phyloP scores from a whole-genome alignment of 2,329 filamentous ascomycete genomes.

The Zasmidium citrigriseum region DNA sequence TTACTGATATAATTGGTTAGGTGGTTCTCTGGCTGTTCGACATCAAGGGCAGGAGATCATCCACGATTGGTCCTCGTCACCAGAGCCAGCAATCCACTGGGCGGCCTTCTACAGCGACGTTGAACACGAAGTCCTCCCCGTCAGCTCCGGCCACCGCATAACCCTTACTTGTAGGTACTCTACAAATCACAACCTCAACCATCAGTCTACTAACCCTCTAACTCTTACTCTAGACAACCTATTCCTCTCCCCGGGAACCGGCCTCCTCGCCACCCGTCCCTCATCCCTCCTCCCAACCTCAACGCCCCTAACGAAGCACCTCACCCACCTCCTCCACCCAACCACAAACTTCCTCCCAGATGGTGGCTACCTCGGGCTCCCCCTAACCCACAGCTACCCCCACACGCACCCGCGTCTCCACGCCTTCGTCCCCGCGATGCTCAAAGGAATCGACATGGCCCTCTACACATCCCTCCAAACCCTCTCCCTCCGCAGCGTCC shows the following conservation, averaged over 20 bases:
- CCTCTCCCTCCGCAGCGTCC: constrained; percentile 1
- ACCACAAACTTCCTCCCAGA: constrained; percentile 38
- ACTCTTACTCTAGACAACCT: too few relatives aligned
- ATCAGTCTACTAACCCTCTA: too few relatives aligned
- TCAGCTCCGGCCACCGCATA: constrained; percentile 55
- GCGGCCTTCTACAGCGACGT: constrained; percentile 57
- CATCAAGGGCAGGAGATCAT: constrained; percentile 39
- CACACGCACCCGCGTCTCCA: constrained; percentile 16
- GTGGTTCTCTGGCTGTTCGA: constrained; percentile 48
- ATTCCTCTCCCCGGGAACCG: constrained; percentile 43
- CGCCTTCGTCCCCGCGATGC: constrained; percentile 21
- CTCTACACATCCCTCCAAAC: constrained; percentile 22
- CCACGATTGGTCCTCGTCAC: constrained; percentile 44
- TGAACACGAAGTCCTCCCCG: constrained; percentile 53
- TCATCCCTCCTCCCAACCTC: neutral
- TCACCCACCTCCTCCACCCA: constrained; percentile 31
- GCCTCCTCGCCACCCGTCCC: constrained; percentile 11
- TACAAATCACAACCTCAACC: too few relatives aligned
- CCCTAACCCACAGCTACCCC: constrained; percentile 27
- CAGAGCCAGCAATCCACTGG: constrained; percentile 40
- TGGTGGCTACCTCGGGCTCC: constrained; percentile 21
- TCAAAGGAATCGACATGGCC: constrained; percentile 31
- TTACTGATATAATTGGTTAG: neutral
- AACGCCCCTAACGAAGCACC: constrained; percentile 30
- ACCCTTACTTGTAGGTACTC: constrained; percentile 64